Evolutionary conservation across 805 yeast species (phyloP), one percentile per base, ranked within the genome.

Genomic region (Ascoidea asiatica): DNA sequence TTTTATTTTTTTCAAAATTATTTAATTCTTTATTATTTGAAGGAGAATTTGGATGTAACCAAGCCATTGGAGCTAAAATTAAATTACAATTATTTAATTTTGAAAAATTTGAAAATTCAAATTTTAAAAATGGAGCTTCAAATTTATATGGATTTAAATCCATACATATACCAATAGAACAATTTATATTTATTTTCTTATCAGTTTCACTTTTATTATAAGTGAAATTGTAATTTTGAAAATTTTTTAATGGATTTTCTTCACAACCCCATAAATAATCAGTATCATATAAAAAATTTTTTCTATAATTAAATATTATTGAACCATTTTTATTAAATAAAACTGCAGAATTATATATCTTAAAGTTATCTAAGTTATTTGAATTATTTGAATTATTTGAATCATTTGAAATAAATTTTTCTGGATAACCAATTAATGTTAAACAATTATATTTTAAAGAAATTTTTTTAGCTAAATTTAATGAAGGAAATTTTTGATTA

Each of bases 161-260:
- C 97, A 89, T 89, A 58, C 97, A 89, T 5, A 89, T 87, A 0
- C 96, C 97, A 44, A 89, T 67, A 33, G 79, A 70, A 1, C 81
- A 64, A 35, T 58, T 69, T 5, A 73, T 51, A 19, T 50, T 50
- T 15, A 54, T 49, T 20, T 22, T 61, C 61, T 43, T 46, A 48
- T 33, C 55, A 17, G 44, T 53, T 18, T 55, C 56, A 19, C 56
- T 54, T 19, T 73, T 58, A 4, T 53, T 52, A 38, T 81, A 52
- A 4, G 65, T 66, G 42, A 81, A 72, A n/a, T n/a, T n/a, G n/a
- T n/a, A n/a, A 1, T 71, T 57, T 21, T 64, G 60, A 53, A 87
- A 88, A 0, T 76, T 77, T 2, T 57, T 61, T n/a, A n/a, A n/a
- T 0, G 82, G 81, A 41, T 81, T 79, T 54, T 84, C 94, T 1